These are phyloP conservation scores for Xylaria sp. DNA, from an alignment of 2,329 filamentous ascomycete genomes.

Conservation along the genomic window DNA sequence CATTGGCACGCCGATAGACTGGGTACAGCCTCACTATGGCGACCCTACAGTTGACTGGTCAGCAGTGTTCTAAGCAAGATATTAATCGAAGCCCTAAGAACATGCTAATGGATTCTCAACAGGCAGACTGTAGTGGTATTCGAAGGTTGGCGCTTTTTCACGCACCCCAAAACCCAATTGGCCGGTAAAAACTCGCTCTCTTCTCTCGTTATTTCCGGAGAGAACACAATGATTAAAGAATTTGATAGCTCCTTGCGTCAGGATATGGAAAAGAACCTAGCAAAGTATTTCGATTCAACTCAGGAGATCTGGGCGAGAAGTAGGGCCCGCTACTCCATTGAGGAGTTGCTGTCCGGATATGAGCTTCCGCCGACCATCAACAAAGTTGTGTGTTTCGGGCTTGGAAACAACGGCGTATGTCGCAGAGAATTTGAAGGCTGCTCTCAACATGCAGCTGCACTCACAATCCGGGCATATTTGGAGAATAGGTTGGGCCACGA, in stretches of 20 bases:
- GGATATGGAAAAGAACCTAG: too few species aligned
- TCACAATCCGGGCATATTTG: neutral
- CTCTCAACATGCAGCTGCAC: conserved; percentile 11
- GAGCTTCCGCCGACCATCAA: conserved; percentile 12
- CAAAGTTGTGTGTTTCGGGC: conserved; percentile 28
- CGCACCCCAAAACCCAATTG: neutral
- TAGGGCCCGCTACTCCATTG: neutral
- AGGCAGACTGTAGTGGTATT: neutral
- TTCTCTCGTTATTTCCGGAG: neutral
- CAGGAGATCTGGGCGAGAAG: neutral
- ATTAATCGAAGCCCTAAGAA: too few species aligned
- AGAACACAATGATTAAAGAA: too few species aligned
- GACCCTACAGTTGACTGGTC: neutral
- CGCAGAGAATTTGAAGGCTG: too few species aligned
- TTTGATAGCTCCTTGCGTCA: too few species aligned
- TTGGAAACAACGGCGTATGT: conserved; percentile 5
- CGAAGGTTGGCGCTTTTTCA: neutral
- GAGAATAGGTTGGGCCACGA: neutral
- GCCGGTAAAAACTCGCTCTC: too few species aligned
- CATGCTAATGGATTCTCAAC: neutral
- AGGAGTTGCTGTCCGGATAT: neutral
- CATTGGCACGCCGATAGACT: neutral
- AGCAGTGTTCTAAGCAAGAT: neutral
- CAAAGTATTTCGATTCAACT: neutral
- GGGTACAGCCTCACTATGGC: neutral